Evolutionary conservation across 2,329 filamentous ascomycete species (phyloP), one percentile per base, ranked within the genome.

Genomic region (Sarocladium strictum): DNA sequence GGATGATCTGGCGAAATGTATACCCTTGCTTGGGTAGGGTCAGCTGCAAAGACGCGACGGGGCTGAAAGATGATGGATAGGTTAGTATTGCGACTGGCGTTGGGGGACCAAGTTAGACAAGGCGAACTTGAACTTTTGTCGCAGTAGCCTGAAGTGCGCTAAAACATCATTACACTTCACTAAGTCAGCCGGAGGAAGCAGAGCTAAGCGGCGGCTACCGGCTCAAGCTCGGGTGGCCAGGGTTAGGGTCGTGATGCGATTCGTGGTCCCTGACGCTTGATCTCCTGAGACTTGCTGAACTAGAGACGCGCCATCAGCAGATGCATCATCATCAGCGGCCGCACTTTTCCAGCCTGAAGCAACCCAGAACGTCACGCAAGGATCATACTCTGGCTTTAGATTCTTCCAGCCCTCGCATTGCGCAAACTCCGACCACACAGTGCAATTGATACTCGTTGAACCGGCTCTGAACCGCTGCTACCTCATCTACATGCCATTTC

Each of bases 101-200:
- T 27, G 43, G 15, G 27, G 43, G 17, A 11, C n/a, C 10, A 24
- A 47, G 17, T 11, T 26, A 17, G 24, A n/a, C 4, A 3, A 27
- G 29, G 3, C 15, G 23, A 27, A 47, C 43, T 47, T 47, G 23
- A 47, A 47, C 43, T 47, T 47, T 47, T 47, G 43, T 47, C 24
- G 21, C 23, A 12, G 24, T 15, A n/a, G 43, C 43, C 43, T 27
- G 23, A 7, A 27, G 21, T n/a, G 43, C 43, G 43, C 43, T 47
- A 23, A 43, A 17, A 6, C 29, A 32, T 12, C 29, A 38, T 38
- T 38, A 5, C n/a, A n/a, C n/a, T n/a, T n/a, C n/a, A n/a, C n/a
- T n/a, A n/a, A n/a, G n/a, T n/a, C n/a, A n/a, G n/a, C n/a, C n/a
- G n/a, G n/a, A n/a, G n/a, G n/a, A 23, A 17, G 38, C 38, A 14